Base-by-base conservation (phyloP, 371 early-diverging fungal genomes). In the Mortierella sp. region DNA sequence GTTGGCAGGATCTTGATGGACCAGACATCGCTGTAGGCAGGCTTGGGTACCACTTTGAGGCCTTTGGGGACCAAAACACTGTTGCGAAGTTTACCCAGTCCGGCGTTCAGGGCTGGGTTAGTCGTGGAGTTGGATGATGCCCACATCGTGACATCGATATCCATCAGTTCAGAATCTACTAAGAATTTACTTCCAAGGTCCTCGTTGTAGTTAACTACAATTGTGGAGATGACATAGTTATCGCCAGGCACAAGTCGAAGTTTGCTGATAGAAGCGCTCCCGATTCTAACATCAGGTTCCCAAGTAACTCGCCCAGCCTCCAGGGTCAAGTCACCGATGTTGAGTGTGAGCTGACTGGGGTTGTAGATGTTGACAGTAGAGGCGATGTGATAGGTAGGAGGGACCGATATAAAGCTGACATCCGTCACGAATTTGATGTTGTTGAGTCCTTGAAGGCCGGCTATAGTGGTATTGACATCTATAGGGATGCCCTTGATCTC, bases 401-500 rank as follows among this genome's bases (percentile, higher is more conserved):
- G n/a, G n/a, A n/a, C n/a, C n/a, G n/a, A n/a, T n/a, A n/a, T n/a
- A n/a, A n/a, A n/a, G n/a, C n/a, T n/a, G n/a, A n/a, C n/a, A n/a
- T n/a, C n/a, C 10, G 60, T 26, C 16, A 73, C 13, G 48, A 42
- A 72, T 21, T 70, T 50, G 42, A 77, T 42, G 21, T 74, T 47
- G 42, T 78, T 76, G 28, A 85, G 42, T 0, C 81, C 79, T 45
- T 76, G 84, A 9, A 84, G 78, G 8, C 84, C 84, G 16, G 45
- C 63, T 24, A 84, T 19, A 0, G 60, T 31, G 14, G 81, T 70
- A 60, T 38, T 75, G 45, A 84, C 79, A 47, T 84, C 74, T 0
- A 84, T 3, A 5, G 74, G 74, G n/a, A 84, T 84, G 6, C 84
- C 84, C 45, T 73, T 78, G 74, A 84, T 78, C 38, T 72, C 70